phyloP scores from a whole-genome alignment of 2,329 filamentous ascomycete genomes.

The Thermochaetoides dissita region DNA sequence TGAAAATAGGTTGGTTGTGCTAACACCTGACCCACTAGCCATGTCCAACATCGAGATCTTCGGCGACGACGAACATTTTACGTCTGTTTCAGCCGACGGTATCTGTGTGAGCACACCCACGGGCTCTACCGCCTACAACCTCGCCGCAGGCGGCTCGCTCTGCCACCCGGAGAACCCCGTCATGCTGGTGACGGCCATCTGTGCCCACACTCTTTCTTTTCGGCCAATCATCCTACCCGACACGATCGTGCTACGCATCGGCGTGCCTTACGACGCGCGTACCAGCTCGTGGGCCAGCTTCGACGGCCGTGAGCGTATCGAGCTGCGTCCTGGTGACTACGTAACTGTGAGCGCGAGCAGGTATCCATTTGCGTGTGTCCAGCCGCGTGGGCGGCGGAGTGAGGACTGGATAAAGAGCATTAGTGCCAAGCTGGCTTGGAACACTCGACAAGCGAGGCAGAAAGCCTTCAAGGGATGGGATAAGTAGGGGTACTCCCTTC shows the following conservation, averaged over 20 bases:
- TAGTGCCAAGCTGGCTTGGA: conserved; percentile 66
- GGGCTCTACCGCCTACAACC: conserved; percentile 87
- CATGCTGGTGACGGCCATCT: conserved; percentile 87
- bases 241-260: conserved; percentile 82
- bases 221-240: conserved; percentile 93
- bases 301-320: conserved; percentile 79
- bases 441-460: conserved; percentile 57
- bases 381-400: conserved; percentile 52
- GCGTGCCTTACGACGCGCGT: conserved; percentile 86
- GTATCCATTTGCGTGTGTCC: conserved; percentile 67
- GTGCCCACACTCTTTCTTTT: conserved; percentile 88
- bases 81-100: conserved; percentile 82
- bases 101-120: conserved; percentile 90
- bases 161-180: conserved; percentile 95
- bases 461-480: conserved; percentile 38
- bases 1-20: neutral
- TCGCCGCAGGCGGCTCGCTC: conserved; percentile 85
- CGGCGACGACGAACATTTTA: conserved; percentile 90
- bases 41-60: conserved; percentile 90
- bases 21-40: conserved; percentile 31
- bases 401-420: conserved; percentile 79
- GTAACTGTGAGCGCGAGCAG: conserved; percentile 70
- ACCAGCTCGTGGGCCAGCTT: conserved; percentile 95
- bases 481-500: neutral
- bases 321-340: conserved; percentile 66